Percentiles rank a stretch among this genome's conserved stretches.
Evolutionary conservation across 176 grass and related monocot genomes (phyloP).

Genomic region (Echinochloa phyllopogon): DNA sequence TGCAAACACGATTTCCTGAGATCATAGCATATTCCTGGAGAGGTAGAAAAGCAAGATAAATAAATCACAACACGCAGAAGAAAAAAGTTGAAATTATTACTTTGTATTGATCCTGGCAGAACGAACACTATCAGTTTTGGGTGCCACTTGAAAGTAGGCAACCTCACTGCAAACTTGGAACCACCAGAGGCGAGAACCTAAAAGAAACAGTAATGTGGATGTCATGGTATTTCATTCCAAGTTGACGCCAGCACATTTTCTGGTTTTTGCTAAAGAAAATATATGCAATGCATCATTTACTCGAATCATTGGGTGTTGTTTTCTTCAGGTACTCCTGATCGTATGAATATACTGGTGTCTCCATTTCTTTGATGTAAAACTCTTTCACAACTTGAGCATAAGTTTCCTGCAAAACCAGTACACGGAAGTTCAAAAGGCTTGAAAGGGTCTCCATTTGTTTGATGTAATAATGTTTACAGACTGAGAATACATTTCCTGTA

Average conservation of each 20-base stretch:
- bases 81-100: constrained; percentile 41
- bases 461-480: constrained; percentile 84
- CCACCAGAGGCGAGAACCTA: constrained; percentile 92
- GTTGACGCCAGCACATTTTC: constrained; percentile 18
- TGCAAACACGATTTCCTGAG: background rate
- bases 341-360: constrained; percentile 63
- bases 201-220: constrained; percentile 21
- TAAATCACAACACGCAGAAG: constrained; percentile 9
- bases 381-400: constrained; percentile 84
- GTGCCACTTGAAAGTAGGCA: constrained; percentile 97
- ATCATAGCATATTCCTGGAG: background rate
- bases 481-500: constrained; percentile 69
- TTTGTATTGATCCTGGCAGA: constrained; percentile 70
- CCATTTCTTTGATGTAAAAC: constrained; percentile 66
- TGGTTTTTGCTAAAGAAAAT: constrained; percentile 12
- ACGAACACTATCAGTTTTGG: constrained; percentile 79
- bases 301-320: constrained; percentile 66
- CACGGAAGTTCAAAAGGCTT: constrained; percentile 1
- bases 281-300: constrained; percentile 51
- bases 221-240: constrained; percentile 13
- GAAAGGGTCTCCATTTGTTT: constrained; percentile 23
- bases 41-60: background rate
- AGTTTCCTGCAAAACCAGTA: constrained; percentile 63
- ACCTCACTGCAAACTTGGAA: constrained; percentile 98
- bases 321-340: constrained; percentile 88